Evolutionary conservation across 495 filamentous ascomycete genomes (phyloP), one percentile per base, ranked within the genome.

Genomic region (Xylaria intraflava): DNA sequence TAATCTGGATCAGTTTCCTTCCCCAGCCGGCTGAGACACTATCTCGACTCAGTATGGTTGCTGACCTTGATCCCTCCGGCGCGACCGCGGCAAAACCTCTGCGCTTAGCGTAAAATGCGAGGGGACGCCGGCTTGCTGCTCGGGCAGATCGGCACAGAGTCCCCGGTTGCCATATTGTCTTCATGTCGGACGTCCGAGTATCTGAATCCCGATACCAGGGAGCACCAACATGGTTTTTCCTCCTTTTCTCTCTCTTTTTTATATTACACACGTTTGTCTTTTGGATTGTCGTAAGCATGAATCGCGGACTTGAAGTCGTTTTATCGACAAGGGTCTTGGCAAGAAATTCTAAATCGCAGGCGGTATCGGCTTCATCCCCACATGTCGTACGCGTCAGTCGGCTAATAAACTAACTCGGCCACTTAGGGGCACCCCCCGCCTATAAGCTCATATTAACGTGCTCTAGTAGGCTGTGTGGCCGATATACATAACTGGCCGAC

Each of bases 11-110:
- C 9, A 35, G 30, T 24, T n/a, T n/a, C n/a, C n/a, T n/a, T n/a
- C n/a, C n/a, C n/a, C n/a, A n/a, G n/a, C n/a, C n/a, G n/a, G n/a
- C n/a, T n/a, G n/a, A n/a, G n/a, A n/a, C n/a, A n/a, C n/a, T n/a
- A n/a, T n/a, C n/a, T n/a, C n/a, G n/a, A n/a, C n/a, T n/a, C n/a
- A n/a, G n/a, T n/a, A n/a, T n/a, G n/a, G n/a, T 23, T 46, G 17
- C 66, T 53, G 17, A 72, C 70, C 69, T 72, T 36, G 68, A 22
- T 39, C 65, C 70, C 23, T 62, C 46, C 6, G 46, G 44, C 43
- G 65, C 62, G 11, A 72, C 65, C 1, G 69, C 72, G 42, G 71
- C 72, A 54, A 75, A 67, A n/a, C 56, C 56, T 41, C 62, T 67
- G 42, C 53, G 50, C 26, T 53, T 51, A 42, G 49, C 19, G 47